phyloP scores from a whole-genome alignment of 1,284 basidiomycete genomes.

The Leccinum fuscescens region DNA sequence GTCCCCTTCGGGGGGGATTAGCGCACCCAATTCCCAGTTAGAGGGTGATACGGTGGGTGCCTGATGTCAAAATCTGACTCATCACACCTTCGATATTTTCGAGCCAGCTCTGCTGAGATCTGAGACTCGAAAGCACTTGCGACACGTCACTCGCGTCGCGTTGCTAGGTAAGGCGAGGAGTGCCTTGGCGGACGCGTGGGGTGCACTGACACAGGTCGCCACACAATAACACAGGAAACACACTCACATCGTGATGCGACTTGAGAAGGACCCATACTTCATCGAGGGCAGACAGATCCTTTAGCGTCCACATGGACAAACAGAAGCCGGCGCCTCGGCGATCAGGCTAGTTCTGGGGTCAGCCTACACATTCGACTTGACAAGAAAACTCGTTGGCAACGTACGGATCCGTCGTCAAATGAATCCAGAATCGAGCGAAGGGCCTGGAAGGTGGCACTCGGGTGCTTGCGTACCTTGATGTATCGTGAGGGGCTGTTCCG shows the following conservation, averaged over 20 bases:
- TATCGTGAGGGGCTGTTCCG: slow-evolving; percentile 4
- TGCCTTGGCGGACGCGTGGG: slow-evolving; percentile 4
- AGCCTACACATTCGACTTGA: slow-evolving; percentile 1
- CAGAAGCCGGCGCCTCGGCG: slow-evolving; percentile 18
- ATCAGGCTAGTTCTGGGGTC: slow-evolving; percentile 16
- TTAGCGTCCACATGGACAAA: slow-evolving; percentile 46
- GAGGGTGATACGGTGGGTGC: slow-evolving; percentile 17
- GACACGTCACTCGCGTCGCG: slow-evolving; percentile 4
- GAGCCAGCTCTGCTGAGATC: slow-evolving; percentile 2
- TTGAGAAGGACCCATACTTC: slow-evolving; percentile 56
- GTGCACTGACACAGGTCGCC: slow-evolving; percentile 6
- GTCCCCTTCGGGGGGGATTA: background rate
- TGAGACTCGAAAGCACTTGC: background rate
- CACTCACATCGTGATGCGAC: slow-evolving; percentile 58
- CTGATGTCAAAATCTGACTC: slow-evolving; percentile 26
- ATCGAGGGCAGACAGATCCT: slow-evolving; percentile 33
- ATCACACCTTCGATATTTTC: slow-evolving; percentile 6
- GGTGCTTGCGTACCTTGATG: slow-evolving; percentile 25
- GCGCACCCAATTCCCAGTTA: slow-evolving; percentile 6
- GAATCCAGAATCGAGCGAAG: slow-evolving; percentile 30
- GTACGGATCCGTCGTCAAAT: slow-evolving; percentile 20
- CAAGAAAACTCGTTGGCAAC: slow-evolving; percentile 6
- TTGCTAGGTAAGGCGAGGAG: background rate
- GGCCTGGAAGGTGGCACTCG: slow-evolving; percentile 34
- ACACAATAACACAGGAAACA: background rate